Evolutionary conservation across 2,329 filamentous ascomycete species (phyloP).

Genomic region (Neoscytalidium dimidiatum): DNA sequence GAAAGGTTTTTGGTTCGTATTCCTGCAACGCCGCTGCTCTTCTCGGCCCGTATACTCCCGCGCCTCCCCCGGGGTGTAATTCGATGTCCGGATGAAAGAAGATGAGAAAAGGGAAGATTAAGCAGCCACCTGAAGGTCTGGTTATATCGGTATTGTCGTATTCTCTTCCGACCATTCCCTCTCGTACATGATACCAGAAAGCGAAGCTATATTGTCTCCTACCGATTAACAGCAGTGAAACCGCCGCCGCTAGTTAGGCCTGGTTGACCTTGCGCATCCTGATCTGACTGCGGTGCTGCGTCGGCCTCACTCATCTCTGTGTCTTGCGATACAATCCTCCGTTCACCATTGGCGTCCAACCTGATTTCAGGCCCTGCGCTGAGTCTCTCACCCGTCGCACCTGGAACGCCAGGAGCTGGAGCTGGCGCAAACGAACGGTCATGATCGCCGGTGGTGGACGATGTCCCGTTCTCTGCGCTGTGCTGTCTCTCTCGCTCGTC

Average conservation of each 20-base stretch:
- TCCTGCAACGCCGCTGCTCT: no score
- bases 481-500: conserved; percentile 22
- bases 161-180: not conserved
- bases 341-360: conserved; percentile 39
- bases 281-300: not conserved
- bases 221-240: conserved; percentile 42
- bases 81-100: no score
- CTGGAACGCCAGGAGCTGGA: conserved; percentile 6
- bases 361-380: conserved; percentile 23
- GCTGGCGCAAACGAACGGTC: conserved; percentile 26
- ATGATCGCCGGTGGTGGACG: conserved; percentile 31
- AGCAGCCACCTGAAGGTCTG: no score
- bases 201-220: conserved; percentile 6
- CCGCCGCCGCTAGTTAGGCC: conserved; percentile 22
- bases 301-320: conserved; percentile 42
- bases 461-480: conserved; percentile 24
- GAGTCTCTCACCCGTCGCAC: conserved; percentile 19
- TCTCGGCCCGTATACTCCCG: no score
- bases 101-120: no score
- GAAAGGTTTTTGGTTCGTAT: no score
- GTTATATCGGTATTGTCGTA: no score
- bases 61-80: no score
- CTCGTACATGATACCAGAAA: no score
- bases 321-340: conserved; percentile 24
- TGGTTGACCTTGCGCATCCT: not conserved